Percentiles rank a stretch among this genome's conserved stretches.
Conservation (phyloP, 2,329 filamentous ascomycete species). For the Beauveria asiatica region DNA sequence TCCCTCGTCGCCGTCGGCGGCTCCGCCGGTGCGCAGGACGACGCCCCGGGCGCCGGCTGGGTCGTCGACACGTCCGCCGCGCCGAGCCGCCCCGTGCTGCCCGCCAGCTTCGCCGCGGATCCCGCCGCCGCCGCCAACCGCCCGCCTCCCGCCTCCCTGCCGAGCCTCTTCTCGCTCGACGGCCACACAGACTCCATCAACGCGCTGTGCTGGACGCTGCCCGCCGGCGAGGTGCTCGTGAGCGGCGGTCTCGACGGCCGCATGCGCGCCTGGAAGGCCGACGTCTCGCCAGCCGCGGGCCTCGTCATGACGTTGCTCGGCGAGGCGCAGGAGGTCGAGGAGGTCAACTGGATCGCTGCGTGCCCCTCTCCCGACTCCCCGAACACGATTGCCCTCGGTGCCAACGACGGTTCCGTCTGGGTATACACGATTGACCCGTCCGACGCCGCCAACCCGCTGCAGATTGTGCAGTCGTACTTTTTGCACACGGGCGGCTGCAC, state of each 20-base stretch:
- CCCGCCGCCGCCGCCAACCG: constrained; percentile 48
- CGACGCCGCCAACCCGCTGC: constrained; percentile 52
- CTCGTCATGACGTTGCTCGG: constrained; percentile 55
- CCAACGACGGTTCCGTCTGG: constrained; percentile 89
- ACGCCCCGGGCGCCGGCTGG: constrained; percentile 69
- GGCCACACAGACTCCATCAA: constrained; percentile 91
- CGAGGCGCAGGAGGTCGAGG: constrained; percentile 81
- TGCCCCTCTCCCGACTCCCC: constrained; percentile 64
- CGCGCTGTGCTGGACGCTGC: constrained; percentile 73
- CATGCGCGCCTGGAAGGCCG: constrained; percentile 59
- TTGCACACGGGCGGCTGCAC: constrained; percentile 80
- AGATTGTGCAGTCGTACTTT: constrained; percentile 87
- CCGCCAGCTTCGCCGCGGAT: constrained; percentile 63
- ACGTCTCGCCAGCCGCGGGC: constrained; percentile 33
- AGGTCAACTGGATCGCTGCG: constrained; percentile 81
- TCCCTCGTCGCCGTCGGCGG: constrained; percentile 82
- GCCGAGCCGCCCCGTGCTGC: constrained; percentile 57
- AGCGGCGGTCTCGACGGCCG: constrained; percentile 83
- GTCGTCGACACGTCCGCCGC: constrained; percentile 69
- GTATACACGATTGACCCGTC: constrained; percentile 76
- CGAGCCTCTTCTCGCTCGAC: constrained; percentile 65
- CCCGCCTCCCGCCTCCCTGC: constrained; percentile 45
- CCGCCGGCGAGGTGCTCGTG: constrained; percentile 74
- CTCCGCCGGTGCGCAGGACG: constrained; percentile 49
- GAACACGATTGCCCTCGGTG: constrained; percentile 81